Conservation (phyloP, 176 grass and related monocot genomes). For the Musa itinerans region DNA sequence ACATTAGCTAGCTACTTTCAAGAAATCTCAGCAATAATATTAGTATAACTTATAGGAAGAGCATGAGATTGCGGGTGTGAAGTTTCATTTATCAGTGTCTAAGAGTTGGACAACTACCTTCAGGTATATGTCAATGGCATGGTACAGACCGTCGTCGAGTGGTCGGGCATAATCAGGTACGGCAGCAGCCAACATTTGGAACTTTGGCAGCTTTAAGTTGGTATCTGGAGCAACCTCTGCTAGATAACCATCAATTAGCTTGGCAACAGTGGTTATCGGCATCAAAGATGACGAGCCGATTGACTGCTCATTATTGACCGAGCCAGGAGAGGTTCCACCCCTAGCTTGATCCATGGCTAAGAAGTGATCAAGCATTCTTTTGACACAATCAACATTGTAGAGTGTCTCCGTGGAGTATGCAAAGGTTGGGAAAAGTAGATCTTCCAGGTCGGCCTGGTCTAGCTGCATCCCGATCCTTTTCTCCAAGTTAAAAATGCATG, state of each 20-base stretch:
- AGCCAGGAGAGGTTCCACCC: neutral
- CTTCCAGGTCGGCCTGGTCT: slow-evolving; percentile 4
- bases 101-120: neutral
- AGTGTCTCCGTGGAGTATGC: neutral
- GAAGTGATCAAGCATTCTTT: slow-evolving; percentile 9
- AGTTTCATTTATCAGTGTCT: too few relatives aligned
- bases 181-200: neutral
- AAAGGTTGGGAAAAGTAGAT: neutral
- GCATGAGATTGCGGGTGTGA: too few relatives aligned
- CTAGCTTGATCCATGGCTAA: neutral
- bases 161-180: slow-evolving; percentile 3
- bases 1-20: too few relatives aligned
- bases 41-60: too few relatives aligned
- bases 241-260: slow-evolving; percentile 2
- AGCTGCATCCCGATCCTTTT: slow-evolving; percentile 10
- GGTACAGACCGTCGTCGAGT: neutral
- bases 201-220: slow-evolving; percentile 6
- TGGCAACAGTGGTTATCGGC: neutral
- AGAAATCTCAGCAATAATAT: too few relatives aligned
- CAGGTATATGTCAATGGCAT: slow-evolving; percentile 6
- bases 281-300: neutral
- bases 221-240: neutral
- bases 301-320: neutral
- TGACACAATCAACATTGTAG: slow-evolving; percentile 1
- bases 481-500: slow-evolving; percentile 6